Conservation (phyloP, 257 asterid species). For the Scutellaria barbata region DNA sequence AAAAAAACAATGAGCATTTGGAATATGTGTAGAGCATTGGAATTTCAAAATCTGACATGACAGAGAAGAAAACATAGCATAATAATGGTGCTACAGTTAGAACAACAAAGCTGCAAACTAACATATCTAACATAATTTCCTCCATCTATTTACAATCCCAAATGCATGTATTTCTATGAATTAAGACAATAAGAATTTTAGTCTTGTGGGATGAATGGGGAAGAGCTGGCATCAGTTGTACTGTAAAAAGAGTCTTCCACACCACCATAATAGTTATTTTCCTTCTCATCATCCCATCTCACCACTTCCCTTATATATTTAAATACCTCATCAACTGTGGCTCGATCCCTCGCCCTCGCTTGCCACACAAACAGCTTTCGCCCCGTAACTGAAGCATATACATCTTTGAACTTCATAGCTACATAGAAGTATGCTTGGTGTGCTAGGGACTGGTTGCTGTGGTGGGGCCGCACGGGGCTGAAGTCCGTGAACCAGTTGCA, state of each 20-base stretch:
- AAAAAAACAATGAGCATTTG: no score
- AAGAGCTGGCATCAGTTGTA: constrained; percentile 75
- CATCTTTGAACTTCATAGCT: constrained; percentile 85
- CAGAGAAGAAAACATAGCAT: not conserved
- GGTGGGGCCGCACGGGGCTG: constrained; percentile 62
- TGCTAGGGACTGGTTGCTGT: constrained; percentile 70
- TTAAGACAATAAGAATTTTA: constrained; percentile 13
- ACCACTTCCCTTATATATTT: constrained; percentile 81
- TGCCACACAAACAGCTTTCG: constrained; percentile 86
- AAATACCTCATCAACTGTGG: constrained; percentile 72
- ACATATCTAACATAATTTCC: constrained; percentile 20
- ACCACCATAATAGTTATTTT: constrained; percentile 49
- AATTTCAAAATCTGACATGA: not conserved
- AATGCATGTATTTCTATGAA: constrained; percentile 23
- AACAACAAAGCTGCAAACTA: constrained; percentile 26
- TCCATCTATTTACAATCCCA: constrained; percentile 47
- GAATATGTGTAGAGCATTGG: no score
- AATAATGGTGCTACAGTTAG: not conserved
- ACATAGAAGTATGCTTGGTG: constrained; percentile 81
- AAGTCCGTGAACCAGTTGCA: constrained; percentile 82
- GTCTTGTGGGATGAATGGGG: constrained; percentile 55
- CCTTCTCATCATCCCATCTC: constrained; percentile 87
- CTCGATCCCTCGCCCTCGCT: constrained; percentile 72
- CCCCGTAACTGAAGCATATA: constrained; percentile 65
- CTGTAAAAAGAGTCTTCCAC: constrained; percentile 84